Conservation (phyloP, 192 early-diverging fungal species). For the Helicostylum pulchrum region DNA sequence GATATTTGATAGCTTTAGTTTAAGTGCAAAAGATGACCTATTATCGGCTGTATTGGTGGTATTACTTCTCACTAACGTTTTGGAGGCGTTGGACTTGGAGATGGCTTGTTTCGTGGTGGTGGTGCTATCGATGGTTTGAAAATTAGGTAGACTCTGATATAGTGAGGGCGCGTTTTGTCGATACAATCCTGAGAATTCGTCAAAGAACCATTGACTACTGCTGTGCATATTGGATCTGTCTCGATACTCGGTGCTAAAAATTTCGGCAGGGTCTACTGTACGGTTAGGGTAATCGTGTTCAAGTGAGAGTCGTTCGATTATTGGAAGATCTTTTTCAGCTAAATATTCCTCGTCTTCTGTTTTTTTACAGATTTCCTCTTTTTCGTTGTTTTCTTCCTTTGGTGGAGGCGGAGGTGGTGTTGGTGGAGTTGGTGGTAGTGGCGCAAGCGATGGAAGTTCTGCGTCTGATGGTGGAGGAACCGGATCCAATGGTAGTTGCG, state of each 20-base stretch:
- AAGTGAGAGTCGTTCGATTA: neutral
- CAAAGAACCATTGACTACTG: slow-evolving; percentile 23
- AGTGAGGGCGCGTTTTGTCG: slow-evolving; percentile 11
- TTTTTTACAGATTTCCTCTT: neutral
- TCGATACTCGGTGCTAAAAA: slow-evolving; percentile 17
- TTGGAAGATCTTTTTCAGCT: no score
- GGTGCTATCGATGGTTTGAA: neutral
- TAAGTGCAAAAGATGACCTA: neutral
- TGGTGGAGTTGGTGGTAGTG: no score
- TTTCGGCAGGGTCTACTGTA: neutral
- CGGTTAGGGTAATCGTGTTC: slow-evolving; percentile 4
- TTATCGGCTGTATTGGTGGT: neutral
- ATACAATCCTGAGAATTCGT: slow-evolving; percentile 28
- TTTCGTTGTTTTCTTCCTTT: neutral
- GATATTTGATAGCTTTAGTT: neutral
- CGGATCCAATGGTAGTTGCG: no score
- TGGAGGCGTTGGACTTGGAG: no score
- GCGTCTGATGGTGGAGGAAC: no score
- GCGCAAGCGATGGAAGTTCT: no score
- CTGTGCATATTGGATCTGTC: neutral
- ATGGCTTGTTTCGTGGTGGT: no score
- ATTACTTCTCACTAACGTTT: neutral
- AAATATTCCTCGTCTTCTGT: neutral
- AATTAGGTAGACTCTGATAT: slow-evolving; percentile 2
- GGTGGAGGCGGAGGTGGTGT: no score